Percentiles rank a stretch among this genome's conserved stretches.
Conservation (phyloP, 306 rosid species). For the Corylus avellana region DNA sequence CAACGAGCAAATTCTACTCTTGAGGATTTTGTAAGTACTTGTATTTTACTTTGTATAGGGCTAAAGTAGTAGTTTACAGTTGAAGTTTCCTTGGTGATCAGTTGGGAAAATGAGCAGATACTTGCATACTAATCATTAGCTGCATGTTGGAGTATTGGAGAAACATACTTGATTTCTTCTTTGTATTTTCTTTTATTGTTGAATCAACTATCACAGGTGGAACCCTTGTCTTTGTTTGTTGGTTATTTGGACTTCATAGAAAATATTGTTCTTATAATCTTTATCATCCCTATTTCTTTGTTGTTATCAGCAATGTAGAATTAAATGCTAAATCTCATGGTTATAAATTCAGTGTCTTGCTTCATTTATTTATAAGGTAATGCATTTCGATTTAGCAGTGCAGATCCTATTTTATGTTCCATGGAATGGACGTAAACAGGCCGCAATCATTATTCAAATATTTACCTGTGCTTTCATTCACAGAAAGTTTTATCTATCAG, state of each 20-base stretch:
- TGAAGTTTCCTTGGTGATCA: background rate
- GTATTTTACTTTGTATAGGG: constrained; percentile 9
- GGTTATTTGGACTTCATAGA: background rate
- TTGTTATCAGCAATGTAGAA: background rate
- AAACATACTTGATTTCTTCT: background rate
- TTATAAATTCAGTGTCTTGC: background rate
- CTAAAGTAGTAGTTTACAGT: constrained; percentile 1
- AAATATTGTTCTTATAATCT: background rate
- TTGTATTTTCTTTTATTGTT: background rate
- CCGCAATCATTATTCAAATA: constrained; percentile 70
- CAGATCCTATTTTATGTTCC: constrained; percentile 97
- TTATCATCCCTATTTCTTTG: background rate
- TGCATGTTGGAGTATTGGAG: constrained; percentile 5
- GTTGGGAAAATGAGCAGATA: constrained; percentile 17
- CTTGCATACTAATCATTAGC: constrained; percentile 10
- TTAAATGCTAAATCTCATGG: background rate
- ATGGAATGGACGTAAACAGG: constrained; percentile 72
- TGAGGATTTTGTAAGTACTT: constrained; percentile 85
- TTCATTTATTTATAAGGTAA: background rate
- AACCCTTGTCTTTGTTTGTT: background rate
- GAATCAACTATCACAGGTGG: background rate
- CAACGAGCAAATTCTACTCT: constrained; percentile 85
- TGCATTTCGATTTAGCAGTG: constrained; percentile 50
- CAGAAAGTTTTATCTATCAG: constrained; percentile 91
- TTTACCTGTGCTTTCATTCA: constrained; percentile 77